A percentile compares a stretch with the other conserved stretches of the same genome.
phyloP scores from a whole-genome alignment of 208 protist species.

The Porcisia deanei region DNA sequence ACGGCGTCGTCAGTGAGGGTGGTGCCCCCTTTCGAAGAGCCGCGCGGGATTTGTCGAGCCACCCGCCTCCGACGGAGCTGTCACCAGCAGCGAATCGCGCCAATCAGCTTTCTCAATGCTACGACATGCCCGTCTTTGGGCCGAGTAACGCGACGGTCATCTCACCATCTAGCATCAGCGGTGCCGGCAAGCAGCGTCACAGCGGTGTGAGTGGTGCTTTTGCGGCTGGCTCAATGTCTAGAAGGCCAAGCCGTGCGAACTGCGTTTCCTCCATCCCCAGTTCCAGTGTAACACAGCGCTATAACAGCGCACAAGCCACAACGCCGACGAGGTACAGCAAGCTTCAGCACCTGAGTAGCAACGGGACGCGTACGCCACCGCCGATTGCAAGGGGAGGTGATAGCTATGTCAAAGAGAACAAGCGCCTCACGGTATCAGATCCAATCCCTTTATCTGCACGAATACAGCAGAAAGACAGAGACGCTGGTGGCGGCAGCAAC shows the following conservation, averaged over 20 bases:
- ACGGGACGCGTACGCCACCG: neutral
- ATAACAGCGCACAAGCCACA: neutral
- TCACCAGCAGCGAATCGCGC: neutral
- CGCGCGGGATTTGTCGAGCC: slow-evolving; percentile 1
- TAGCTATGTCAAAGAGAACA: slow-evolving; percentile 21
- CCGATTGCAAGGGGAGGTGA: slow-evolving; percentile 2
- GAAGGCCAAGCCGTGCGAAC: neutral
- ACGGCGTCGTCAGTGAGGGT: neutral
- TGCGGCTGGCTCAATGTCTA: too few species aligned
- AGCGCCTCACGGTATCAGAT: slow-evolving; percentile 9
- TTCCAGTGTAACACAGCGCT: neutral
- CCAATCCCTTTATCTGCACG: slow-evolving; percentile 9
- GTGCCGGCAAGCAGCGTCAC: slow-evolving; percentile 1
- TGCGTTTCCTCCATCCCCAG: neutral
- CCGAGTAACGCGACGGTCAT: neutral
- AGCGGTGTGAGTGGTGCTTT: neutral
- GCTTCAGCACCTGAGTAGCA: slow-evolving; percentile 2
- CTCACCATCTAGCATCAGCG: neutral
- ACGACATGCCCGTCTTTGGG: neutral
- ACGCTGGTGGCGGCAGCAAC: neutral
- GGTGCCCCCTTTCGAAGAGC: neutral
- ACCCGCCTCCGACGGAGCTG: neutral
- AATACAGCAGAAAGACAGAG: neutral
- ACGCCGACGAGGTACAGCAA: neutral
- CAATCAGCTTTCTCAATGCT: slow-evolving; percentile 9